A percentile compares a stretch with the other conserved stretches of the same genome.
Evolutionary conservation across 768 basidiomycete species (phyloP).

Genomic region (Crepidotus variabilis): DNA sequence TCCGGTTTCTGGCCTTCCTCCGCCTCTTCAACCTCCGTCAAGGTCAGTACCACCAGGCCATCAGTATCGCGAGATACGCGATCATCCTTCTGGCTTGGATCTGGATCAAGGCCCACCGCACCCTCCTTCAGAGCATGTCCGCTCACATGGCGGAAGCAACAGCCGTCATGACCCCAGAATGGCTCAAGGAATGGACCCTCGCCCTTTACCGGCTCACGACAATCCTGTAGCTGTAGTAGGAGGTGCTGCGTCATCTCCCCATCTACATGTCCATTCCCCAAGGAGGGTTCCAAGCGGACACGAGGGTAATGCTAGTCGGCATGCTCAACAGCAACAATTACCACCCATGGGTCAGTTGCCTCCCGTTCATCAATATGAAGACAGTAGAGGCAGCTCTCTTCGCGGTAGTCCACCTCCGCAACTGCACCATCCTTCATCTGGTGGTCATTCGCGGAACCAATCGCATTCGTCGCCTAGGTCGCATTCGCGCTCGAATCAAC

Average conservation of each 20-base stretch:
- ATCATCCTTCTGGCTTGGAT: constrained; percentile 38
- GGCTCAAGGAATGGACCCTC: constrained; percentile 43
- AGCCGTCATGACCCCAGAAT: constrained; percentile 32
- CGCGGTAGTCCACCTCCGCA: background rate
- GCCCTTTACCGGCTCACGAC: constrained; percentile 43
- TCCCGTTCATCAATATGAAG: constrained; percentile 25
- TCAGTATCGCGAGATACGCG: constrained; percentile 34
- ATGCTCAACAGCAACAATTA: constrained; percentile 36
- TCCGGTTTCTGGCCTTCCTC: constrained; percentile 26
- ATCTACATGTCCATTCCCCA: constrained; percentile 37
- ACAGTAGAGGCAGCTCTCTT: constrained; percentile 10
- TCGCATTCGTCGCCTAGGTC: constrained; percentile 17
- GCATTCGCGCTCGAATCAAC: constrained; percentile 36
- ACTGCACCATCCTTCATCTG: background rate
- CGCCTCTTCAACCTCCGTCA: constrained; percentile 25
- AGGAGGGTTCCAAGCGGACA: constrained; percentile 39
- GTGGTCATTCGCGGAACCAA: background rate
- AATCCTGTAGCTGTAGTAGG: constrained; percentile 25
- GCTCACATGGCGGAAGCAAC: constrained; percentile 34
- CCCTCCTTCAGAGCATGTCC: constrained; percentile 44
- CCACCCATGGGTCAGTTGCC: constrained; percentile 46
- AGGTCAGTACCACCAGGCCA: constrained; percentile 30
- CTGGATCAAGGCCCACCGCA: constrained; percentile 28
- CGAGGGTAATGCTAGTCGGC: constrained; percentile 22
- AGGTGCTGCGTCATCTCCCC: constrained; percentile 37